These are phyloP conservation scores for Hanseniaspora valbyensis DNA, from an alignment of 805 yeast genomes.

Conservation along the genomic window DNA sequence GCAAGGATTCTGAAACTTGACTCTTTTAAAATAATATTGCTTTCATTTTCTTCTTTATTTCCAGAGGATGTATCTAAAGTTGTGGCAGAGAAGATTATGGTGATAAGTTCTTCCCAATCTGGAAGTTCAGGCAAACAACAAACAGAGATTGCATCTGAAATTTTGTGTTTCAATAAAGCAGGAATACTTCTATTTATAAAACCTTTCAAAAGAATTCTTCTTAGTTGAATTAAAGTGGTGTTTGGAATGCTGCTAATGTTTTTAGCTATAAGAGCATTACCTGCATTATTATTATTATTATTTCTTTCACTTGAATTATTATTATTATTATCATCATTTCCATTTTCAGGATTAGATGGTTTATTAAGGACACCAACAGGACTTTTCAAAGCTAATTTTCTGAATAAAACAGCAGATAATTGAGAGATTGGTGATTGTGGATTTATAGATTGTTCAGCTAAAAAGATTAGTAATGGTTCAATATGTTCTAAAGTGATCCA, in stretches of 20 bases:
- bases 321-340: slow-evolving; percentile 35
- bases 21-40: slow-evolving; percentile 59
- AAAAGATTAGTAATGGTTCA: slow-evolving; percentile 58
- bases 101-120: slow-evolving; percentile 70
- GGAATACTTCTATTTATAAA: slow-evolving; percentile 58
- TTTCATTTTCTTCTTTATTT: slow-evolving; percentile 15
- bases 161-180: slow-evolving; percentile 66
- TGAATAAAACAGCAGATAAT: slow-evolving; percentile 76
- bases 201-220: slow-evolving; percentile 59
- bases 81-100: slow-evolving; percentile 60
- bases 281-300: slow-evolving; percentile 24
- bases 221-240: slow-evolving; percentile 49
- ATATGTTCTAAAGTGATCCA: slow-evolving; percentile 66
- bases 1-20: slow-evolving; percentile 84
- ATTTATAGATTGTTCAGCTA: slow-evolving; percentile 65
- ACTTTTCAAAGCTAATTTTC: slow-evolving; percentile 72
- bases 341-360: slow-evolving; percentile 48
- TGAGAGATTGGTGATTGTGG: slow-evolving; percentile 53
- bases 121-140: slow-evolving; percentile 59
- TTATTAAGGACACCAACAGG: slow-evolving; percentile 37
- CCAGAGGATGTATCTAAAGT: slow-evolving; percentile 20
- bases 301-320: not conserved
- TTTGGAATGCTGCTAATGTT: slow-evolving; percentile 61
- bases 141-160: slow-evolving; percentile 90
- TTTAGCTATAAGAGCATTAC: slow-evolving; percentile 57